Evolutionary conservation across 164 flowering plant genomes (phyloP), one percentile per base, ranked within the genome.

Genomic region (Brasenia schreberi): DNA sequence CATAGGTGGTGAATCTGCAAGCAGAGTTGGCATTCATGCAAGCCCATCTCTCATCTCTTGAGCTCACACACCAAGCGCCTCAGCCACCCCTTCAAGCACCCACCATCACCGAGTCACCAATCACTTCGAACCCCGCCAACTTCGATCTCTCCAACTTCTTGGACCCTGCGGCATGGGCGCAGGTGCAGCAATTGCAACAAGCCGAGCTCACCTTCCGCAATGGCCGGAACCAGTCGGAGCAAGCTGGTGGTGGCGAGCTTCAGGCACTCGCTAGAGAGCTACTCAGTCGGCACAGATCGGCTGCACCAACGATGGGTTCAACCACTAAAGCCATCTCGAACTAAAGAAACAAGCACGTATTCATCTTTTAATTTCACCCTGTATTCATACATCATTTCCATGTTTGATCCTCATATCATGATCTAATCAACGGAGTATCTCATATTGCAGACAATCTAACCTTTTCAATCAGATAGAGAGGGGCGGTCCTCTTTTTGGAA

Each of bases 231-330:
- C 65, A 67, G 5, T 10, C 75, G 0, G 74, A 75, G 17, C 63
- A 18, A 19, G 18, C 73, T 19, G 44, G 75, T 4, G 80, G 79
- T 0, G 76, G 81, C 14, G 87, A 83, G 75, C 80, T 80, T 67
- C 87, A 84, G 43, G 78, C 81, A 23, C 69, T 87, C 68, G 84
- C 87, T 5, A 81, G 87, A 18, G 89, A 86, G 19, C 82, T 77
- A 19, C 77, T 85, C 23, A 81, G 75, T 6, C 71, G 94, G 65
- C 85, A 83, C 9, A 70, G 81, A 6, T 76, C 87, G 16, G 64
- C 80, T 1, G 67, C 74, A 14, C 53, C 53, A 23, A 23, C 27
- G 53, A 45, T 45, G 53, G 67, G 27, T 9, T 18, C 72, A 2
- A 65, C 72, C 62, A 75, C 80, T 5, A 60, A 60, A 19, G 63